Conservation (phyloP, 768 basidiomycete species). For the Rhizopogon vinicolor region DNA sequence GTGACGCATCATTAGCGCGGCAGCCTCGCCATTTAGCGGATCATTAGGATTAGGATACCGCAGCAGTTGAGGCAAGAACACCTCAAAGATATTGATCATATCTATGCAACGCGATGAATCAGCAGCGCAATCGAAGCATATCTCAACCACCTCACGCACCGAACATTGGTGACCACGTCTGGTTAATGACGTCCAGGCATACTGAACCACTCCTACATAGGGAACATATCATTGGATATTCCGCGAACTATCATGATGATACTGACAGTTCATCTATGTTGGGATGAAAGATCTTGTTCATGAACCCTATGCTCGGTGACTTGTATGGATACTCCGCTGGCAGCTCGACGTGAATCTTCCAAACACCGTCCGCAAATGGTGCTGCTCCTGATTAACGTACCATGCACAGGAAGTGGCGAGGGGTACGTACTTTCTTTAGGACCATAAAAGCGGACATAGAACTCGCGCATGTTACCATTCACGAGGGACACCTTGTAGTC, state of each 20-base stretch:
- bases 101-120: constrained; percentile 43
- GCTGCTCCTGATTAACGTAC: constrained; percentile 42
- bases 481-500: constrained; percentile 98
- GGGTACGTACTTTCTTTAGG: constrained; percentile 81
- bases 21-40: constrained; percentile 96
- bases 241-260: constrained; percentile 3
- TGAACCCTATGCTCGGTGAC: constrained; percentile 97
- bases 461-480: constrained; percentile 99
- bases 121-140: not conserved
- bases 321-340: constrained; percentile 99
- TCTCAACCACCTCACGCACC: constrained; percentile 48
- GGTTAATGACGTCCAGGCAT: constrained; percentile 97
- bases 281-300: constrained; percentile 99
- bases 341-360: constrained; percentile 99
- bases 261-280: constrained; percentile 98
- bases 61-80: constrained; percentile 93
- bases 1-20: constrained; percentile 94
- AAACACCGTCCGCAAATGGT: constrained; percentile 95
- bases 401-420: constrained; percentile 1
- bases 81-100: constrained; percentile 99
- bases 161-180: constrained; percentile 99
- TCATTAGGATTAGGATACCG: constrained; percentile 99
- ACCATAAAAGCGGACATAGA: constrained; percentile 94
- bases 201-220: constrained; percentile 86
- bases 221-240: constrained; percentile 6